Conservation (phyloP, 352 stramenopile species). For the Thalassiosira mediterranea region DNA sequence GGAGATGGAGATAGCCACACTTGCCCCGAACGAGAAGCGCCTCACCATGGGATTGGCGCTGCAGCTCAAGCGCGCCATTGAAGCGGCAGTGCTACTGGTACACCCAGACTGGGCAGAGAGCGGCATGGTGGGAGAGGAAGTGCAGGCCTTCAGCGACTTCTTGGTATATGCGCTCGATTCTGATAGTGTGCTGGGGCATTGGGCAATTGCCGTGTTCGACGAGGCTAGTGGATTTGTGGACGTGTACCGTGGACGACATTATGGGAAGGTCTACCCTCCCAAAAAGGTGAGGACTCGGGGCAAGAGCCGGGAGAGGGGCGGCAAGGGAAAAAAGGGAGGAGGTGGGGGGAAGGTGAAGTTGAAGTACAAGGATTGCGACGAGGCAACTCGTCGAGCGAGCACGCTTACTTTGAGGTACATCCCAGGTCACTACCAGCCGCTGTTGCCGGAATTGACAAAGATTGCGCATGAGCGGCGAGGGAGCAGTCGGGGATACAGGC, state of each 20-base stretch:
- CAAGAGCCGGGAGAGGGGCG: no score
- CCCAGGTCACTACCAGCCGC: conserved; percentile 67
- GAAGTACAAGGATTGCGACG: conserved; percentile 44
- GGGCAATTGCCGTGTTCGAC: conserved; percentile 67
- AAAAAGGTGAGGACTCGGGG: conserved; percentile 12
- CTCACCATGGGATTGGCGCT: conserved; percentile 51
- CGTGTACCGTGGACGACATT: conserved; percentile 67
- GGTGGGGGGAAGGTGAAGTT: conserved; percentile 4
- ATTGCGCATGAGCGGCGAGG: conserved; percentile 10
- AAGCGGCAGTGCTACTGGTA: conserved; percentile 65
- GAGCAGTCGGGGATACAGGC: background rate
- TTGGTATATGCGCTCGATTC: conserved; percentile 71
- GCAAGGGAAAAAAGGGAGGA: conserved; percentile 5
- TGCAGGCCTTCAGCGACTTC: conserved; percentile 76
- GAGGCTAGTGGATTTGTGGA: conserved; percentile 64
- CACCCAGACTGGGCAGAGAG: conserved; percentile 65
- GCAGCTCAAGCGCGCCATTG: conserved; percentile 67
- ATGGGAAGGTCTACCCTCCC: conserved; percentile 50
- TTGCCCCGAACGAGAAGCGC: conserved; percentile 25
- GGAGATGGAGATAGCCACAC: conserved; percentile 28
- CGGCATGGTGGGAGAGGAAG: conserved; percentile 67
- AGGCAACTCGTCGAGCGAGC: conserved; percentile 33
- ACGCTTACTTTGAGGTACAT: conserved; percentile 68
- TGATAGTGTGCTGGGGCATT: conserved; percentile 58
- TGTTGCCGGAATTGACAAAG: conserved; percentile 55